These are phyloP conservation scores for Bassia scoparia DNA, from an alignment of 148 eudicot species.

Conservation along the genomic window DNA sequence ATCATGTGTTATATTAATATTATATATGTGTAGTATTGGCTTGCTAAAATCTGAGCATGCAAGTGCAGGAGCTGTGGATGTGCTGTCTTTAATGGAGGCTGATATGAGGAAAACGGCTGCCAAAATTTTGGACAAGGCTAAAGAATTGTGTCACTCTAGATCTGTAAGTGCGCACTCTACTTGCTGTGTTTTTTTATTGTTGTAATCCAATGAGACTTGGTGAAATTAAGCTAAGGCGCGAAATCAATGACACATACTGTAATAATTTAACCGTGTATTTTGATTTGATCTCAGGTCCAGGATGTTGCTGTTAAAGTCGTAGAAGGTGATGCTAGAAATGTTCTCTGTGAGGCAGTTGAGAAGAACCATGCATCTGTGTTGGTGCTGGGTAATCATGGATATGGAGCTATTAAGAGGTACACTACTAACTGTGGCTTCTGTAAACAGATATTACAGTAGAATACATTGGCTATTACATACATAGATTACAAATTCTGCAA, in stretches of 20 bases:
- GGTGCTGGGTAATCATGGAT: conserved; percentile 79
- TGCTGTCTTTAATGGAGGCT: conserved; percentile 41
- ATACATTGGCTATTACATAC: too few species aligned
- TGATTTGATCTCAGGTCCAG: conserved; percentile 33
- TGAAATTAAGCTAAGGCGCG: too few species aligned
- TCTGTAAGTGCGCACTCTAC: conserved; percentile 28
- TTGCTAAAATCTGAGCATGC: not conserved
- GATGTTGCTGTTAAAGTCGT: conserved; percentile 44
- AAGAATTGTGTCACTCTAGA: conserved; percentile 42
- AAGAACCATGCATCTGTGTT: conserved; percentile 63
- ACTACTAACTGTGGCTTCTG: not conserved
- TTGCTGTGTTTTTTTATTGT: not conserved
- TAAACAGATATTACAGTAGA: too few species aligned
- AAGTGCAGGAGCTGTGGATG: conserved; percentile 40
- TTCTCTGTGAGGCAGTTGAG: conserved; percentile 73
- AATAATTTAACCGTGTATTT: too few species aligned
- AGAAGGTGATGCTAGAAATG: conserved; percentile 83
- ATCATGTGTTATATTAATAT: too few species aligned
- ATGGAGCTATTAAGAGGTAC: conserved; percentile 79
- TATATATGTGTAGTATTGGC: not conserved
- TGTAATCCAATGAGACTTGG: too few species aligned
- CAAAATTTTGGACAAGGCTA: conserved; percentile 37
- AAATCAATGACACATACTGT: too few species aligned
- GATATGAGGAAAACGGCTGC: conserved; percentile 47
- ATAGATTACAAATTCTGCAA: too few species aligned